A percentile compares a stretch with the other conserved stretches of the same genome.
Evolutionary conservation across 345 rosid genomes (phyloP).

Genomic region (Brassica nigra): DNA sequence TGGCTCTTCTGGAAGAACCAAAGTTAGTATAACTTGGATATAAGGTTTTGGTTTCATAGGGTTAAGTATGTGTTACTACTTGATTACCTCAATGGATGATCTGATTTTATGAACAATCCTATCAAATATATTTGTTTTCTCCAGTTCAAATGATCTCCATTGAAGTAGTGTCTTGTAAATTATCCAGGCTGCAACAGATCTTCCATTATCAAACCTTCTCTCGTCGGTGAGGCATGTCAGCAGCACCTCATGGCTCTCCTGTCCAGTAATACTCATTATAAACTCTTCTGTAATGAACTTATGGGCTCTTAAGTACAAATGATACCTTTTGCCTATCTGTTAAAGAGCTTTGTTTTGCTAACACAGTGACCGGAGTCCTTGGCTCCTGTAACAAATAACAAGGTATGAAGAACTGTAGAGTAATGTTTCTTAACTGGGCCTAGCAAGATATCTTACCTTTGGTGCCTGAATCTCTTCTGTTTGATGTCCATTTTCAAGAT

Average conservation of each 20-base stretch:
- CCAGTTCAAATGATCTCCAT: slow-evolving; percentile 73
- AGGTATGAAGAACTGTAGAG: slow-evolving; percentile 20
- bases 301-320: neutral
- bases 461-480: slow-evolving; percentile 43
- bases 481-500: slow-evolving; percentile 47
- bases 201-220: slow-evolving; percentile 50
- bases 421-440: slow-evolving; percentile 15
- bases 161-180: slow-evolving; percentile 59
- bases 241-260: slow-evolving; percentile 63
- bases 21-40: slow-evolving; percentile 25
- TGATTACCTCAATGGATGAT: slow-evolving; percentile 53
- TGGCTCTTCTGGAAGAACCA: slow-evolving; percentile 40
- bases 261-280: slow-evolving; percentile 25
- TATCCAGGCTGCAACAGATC: slow-evolving; percentile 59
- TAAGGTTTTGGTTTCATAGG: neutral
- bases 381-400: slow-evolving; percentile 46
- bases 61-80: neutral
- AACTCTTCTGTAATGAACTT: neutral
- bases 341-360: slow-evolving; percentile 57
- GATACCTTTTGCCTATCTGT: slow-evolving; percentile 60
- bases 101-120: slow-evolving; percentile 55
- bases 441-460: slow-evolving; percentile 37
- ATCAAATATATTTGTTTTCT: slow-evolving; percentile 63
- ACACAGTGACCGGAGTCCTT: slow-evolving; percentile 36
- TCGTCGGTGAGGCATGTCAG: slow-evolving; percentile 54